These are phyloP conservation scores for Beauveria rudraprayagi DNA, from an alignment of 2,329 filamentous ascomycete genomes.

Conservation along the genomic window DNA sequence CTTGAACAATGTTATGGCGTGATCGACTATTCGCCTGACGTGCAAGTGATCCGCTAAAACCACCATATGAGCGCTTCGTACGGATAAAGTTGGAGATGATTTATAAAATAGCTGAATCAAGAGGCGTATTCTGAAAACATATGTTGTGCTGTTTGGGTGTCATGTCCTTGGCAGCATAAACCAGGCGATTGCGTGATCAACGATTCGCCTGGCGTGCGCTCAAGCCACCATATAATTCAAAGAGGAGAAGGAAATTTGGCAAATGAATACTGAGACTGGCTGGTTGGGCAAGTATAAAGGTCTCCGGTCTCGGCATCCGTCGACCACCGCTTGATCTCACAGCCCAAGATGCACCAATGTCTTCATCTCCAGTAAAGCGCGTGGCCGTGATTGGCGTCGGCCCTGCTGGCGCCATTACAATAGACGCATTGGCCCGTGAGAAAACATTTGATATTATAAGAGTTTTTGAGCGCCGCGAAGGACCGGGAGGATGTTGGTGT, in stretches of 20 bases:
- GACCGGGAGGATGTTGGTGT: neutral
- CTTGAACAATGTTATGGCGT: neutral
- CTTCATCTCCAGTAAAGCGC: neutral
- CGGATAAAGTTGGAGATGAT: neutral
- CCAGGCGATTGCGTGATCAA: neutral
- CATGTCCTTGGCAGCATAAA: neutral
- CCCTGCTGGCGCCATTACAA: neutral
- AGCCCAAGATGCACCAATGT: neutral
- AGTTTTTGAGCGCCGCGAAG: neutral
- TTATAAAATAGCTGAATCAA: neutral
- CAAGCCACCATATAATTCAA: neutral
- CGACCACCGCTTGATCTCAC: neutral
- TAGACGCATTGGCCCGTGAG: neutral
- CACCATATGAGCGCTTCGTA: no score
- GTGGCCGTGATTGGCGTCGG: neutral
- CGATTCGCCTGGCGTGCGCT: neutral
- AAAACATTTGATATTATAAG: neutral
- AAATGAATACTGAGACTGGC: neutral
- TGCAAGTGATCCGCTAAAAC: neutral
- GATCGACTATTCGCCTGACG: neutral
- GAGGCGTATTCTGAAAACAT: neutral
- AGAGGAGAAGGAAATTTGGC: neutral
- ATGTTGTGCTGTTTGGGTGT: neutral
- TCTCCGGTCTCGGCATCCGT: neutral
- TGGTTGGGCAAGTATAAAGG: neutral